Evolutionary conservation across 2,329 filamentous ascomycete genomes (phyloP).

Genomic region (Nemania sp.): DNA sequence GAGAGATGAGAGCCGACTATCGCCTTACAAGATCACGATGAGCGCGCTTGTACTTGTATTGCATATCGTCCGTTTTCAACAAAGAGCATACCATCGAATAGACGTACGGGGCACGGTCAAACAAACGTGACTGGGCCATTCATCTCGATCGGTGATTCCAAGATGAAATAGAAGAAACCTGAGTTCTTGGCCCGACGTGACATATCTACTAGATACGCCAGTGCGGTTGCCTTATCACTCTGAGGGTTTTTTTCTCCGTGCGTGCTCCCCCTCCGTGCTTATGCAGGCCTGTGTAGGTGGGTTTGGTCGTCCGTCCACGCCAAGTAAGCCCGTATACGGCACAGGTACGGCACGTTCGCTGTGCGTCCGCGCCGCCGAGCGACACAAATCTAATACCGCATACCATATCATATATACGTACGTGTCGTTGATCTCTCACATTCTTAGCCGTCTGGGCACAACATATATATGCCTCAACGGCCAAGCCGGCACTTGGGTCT

Average conservation of each 20-base stretch:
- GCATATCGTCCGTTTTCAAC: conserved; percentile 18
- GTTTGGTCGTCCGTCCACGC: neutral
- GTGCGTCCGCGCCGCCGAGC: conserved; percentile 1
- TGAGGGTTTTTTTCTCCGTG: neutral
- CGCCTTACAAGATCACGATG: conserved; percentile 9
- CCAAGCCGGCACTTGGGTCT: conserved; percentile 15
- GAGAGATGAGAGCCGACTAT: neutral
- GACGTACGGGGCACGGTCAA: neutral
- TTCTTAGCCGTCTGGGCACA: conserved; percentile 20
- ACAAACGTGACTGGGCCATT: too few species aligned
- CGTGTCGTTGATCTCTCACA: conserved; percentile 8
- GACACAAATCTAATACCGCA: conserved; percentile 14
- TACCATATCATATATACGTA: conserved; percentile 11
- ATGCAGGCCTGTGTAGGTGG: neutral
- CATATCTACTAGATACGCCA: neutral
- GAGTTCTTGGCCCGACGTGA: conserved; percentile 11
- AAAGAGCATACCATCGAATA: conserved; percentile 12
- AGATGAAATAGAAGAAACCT: conserved; percentile 10
- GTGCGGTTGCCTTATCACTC: neutral
- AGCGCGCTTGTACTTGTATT: conserved; percentile 23
- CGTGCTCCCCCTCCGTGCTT: neutral
- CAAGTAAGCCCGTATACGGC: neutral
- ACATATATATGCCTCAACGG: conserved; percentile 6
- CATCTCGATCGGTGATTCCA: neutral
- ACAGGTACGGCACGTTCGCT: conserved; percentile 3